These are phyloP conservation scores for Sugiyamaella castrensis DNA, from an alignment of 1,139 yeast genomes.

Conservation along the genomic window DNA sequence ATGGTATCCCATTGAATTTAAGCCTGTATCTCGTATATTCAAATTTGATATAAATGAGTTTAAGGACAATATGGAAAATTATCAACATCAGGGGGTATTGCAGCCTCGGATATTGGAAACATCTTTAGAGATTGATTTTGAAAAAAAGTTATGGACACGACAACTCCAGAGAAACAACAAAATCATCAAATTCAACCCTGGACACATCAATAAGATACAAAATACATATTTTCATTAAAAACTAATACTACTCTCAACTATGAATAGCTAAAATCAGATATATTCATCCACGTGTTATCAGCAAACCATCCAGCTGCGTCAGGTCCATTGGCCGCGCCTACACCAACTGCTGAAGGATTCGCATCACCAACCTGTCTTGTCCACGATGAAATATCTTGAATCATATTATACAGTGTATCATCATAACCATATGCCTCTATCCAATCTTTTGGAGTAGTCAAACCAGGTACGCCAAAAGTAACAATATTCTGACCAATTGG, in stretches of 20 bases:
- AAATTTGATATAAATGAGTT: no score
- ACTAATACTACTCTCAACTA: constrained; percentile 12
- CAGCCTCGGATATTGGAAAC: no score
- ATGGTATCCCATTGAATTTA: background rate
- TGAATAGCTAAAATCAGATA: constrained; percentile 24
- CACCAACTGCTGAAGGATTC: constrained; percentile 1
- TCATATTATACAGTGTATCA: constrained; percentile 50
- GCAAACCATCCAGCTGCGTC: constrained; percentile 20
- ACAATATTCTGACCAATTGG: background rate
- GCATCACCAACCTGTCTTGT: constrained; percentile 34
- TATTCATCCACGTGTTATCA: constrained; percentile 26
- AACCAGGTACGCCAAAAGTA: constrained; percentile 18
- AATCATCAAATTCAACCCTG: background rate
- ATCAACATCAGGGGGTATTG: no score
- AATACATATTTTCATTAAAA: constrained; percentile 2
- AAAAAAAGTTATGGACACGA: background rate
- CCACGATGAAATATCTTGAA: constrained; percentile 60
- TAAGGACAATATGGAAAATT: no score
- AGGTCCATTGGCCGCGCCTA: constrained; percentile 7
- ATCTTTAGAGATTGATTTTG: no score
- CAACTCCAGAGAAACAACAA: no score
- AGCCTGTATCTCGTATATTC: no score
- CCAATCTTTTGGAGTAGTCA: constrained; percentile 29
- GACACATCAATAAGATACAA: background rate
- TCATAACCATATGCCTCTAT: constrained; percentile 47